Percentiles rank a stretch among this genome's conserved stretches.
Evolutionary conservation across 306 rosid species (phyloP).

Genomic region (Vachellia pachyceras): DNA sequence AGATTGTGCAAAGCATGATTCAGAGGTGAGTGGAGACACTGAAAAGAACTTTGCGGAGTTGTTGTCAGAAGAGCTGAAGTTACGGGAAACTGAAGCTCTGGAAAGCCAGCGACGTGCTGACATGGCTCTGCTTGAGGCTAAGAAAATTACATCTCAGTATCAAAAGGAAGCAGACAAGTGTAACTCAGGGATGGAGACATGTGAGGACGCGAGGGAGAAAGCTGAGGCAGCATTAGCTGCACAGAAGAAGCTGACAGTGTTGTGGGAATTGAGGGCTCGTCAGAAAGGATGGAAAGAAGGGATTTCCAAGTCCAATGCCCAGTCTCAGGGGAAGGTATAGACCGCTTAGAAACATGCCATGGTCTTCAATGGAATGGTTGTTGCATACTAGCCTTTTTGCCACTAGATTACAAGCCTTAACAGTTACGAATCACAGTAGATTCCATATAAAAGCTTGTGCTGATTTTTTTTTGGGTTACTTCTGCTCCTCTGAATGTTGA

Average conservation of each 20-base stretch:
- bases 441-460: conserved; percentile 38
- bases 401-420: conserved; percentile 29
- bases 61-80: conserved; percentile 85
- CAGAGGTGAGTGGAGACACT: conserved; percentile 83
- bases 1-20: conserved; percentile 95
- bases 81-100: conserved; percentile 73
- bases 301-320: conserved; percentile 57
- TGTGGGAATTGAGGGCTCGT: conserved; percentile 96
- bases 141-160: conserved; percentile 94
- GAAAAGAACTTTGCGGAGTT: conserved; percentile 92
- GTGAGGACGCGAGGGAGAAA: conserved; percentile 96
- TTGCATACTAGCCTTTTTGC: conserved; percentile 36
- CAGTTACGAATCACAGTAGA: conserved; percentile 36
- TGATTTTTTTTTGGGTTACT: conserved; percentile 36
- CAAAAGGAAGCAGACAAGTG: conserved; percentile 99
- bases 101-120: conserved; percentile 82
- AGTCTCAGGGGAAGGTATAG: conserved; percentile 68
- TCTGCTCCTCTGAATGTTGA: conserved; percentile 40
- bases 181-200: conserved; percentile 97
- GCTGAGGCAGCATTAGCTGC: conserved; percentile 68
- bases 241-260: conserved; percentile 73
- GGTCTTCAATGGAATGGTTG: conserved; percentile 32
- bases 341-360: conserved; percentile 48
- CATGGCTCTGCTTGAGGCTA: conserved; percentile 94
- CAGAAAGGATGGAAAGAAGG: conserved; percentile 99